Percentiles rank a stretch among this genome's conserved stretches.
These are phyloP conservation scores for Pythium pyrilobum DNA, from an alignment of 352 stramenopile species.

Conservation along the genomic window DNA sequence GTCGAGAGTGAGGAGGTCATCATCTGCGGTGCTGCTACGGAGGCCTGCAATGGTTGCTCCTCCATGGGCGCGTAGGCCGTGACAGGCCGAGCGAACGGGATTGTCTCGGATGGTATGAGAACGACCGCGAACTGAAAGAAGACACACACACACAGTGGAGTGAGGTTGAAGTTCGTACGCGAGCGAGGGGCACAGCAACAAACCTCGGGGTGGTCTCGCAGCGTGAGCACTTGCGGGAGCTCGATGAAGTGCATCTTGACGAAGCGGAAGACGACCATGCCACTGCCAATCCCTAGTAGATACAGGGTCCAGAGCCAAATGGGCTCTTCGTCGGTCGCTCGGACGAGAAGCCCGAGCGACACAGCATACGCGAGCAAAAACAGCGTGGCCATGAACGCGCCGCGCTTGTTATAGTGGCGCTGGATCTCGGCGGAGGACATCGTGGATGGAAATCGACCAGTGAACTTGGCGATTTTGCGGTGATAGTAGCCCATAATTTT, in stretches of 20 bases:
- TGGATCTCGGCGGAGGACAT: slow-evolving; percentile 46
- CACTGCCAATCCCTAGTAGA: slow-evolving; percentile 46
- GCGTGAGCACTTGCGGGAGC: slow-evolving; percentile 56
- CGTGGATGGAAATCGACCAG: slow-evolving; percentile 43
- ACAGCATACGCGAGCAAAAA: slow-evolving; percentile 41
- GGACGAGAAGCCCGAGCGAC: slow-evolving; percentile 36
- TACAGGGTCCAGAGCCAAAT: slow-evolving; percentile 53
- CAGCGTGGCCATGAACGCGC: slow-evolving; percentile 31
- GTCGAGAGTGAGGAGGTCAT: slow-evolving; percentile 7
- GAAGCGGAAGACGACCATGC: slow-evolving; percentile 61
- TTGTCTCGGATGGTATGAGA: slow-evolving; percentile 32
- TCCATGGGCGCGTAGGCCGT: slow-evolving; percentile 33
- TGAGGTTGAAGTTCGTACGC: neutral
- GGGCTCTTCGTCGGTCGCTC: slow-evolving; percentile 25
- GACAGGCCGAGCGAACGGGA: slow-evolving; percentile 59
- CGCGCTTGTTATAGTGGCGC: slow-evolving; percentile 44
- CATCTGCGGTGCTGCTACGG: neutral
- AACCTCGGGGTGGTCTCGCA: slow-evolving; percentile 66
- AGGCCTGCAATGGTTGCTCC: slow-evolving; percentile 6
- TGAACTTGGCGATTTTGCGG: slow-evolving; percentile 74
- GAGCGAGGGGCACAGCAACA: neutral
- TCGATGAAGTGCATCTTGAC: slow-evolving; percentile 69
- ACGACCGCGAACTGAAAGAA: slow-evolving; percentile 43
- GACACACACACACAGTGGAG: neutral
- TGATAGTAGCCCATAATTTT: slow-evolving; percentile 85